Evolutionary conservation across 2,329 filamentous ascomycete species (phyloP), one percentile per base, ranked within the genome.

Genomic region (Botrytis fragariae): DNA sequence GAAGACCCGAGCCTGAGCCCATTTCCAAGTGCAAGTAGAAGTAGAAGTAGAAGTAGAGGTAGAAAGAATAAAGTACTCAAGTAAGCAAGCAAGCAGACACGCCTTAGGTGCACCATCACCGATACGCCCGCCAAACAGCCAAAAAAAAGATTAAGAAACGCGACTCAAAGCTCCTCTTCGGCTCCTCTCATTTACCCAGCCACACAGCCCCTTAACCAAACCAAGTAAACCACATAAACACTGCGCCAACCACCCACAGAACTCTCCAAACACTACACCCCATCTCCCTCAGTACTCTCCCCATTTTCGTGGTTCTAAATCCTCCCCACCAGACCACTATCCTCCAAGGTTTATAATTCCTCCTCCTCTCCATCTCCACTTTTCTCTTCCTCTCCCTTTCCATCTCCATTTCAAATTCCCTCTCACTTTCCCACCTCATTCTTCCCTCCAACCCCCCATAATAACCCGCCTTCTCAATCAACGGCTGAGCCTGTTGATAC

Each of bases 241-340:
- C 64, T 1, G n/a, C 42, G 0, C 75, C 62, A 44, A 72, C 75
- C 2, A 76, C 62, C 85, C 87, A 89, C 9, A 85, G 85, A 5
- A 94, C 90, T 65, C 87, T 85, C 83, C 88, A 89, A 29, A 90
- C 78, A 62, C 88, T 90, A 14, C 84, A 86, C 82, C 85, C 86
- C 54, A 94, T 82, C 81, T 95, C 92, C 39, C 85, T 84, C 45
- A 84, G 80, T 9, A 92, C 86, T 7, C 88, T 80, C 1, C 81
- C 80, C 4, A 87, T 80, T 35, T 81, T 83, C 69, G 83, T 77
- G 80, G 81, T 84, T 69, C 83, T 76, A 22, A 54, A 68, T 16
- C 6, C 73, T 72, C 54, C 32, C 72, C 62, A 73, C 65, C 69
- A 67, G 61, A 4, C 25, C 61, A 71, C 45, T 29, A 72, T 32